Percentiles rank a stretch among this genome's conserved stretches.
Evolutionary conservation across 2,329 filamentous ascomycete genomes (phyloP).

Genomic region (Cladosporium sp.): DNA sequence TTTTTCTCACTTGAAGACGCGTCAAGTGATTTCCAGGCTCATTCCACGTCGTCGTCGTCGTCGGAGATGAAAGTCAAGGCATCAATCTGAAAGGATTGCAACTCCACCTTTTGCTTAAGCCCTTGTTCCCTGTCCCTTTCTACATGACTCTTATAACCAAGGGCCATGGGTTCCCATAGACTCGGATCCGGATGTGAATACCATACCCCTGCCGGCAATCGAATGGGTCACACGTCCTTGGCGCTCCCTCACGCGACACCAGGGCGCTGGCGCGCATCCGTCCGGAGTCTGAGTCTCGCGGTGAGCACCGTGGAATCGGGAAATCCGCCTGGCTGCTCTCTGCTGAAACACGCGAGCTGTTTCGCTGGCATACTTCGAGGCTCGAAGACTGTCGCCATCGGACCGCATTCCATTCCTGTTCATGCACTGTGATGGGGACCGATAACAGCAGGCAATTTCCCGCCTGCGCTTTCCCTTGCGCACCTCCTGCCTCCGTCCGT

Average conservation of each 20-base stretch:
- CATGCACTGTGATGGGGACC: background rate
- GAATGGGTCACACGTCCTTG: background rate
- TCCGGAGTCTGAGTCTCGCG: background rate
- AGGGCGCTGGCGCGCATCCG: background rate
- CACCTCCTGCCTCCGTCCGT: background rate
- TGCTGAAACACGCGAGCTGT: slow-evolving; percentile 5
- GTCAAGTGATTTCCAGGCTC: background rate
- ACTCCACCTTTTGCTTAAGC: background rate
- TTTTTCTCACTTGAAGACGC: background rate
- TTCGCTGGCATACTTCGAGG: background rate
- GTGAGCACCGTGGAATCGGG: background rate
- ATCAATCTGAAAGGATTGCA: background rate
- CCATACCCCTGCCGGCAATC: slow-evolving; percentile 6
- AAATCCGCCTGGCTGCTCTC: background rate
- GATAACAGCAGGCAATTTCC: background rate
- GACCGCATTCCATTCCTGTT: background rate
- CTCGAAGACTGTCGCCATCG: background rate
- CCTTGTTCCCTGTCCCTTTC: slow-evolving; percentile 1
- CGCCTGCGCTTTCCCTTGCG: background rate
- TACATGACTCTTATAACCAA: slow-evolving; percentile 8
- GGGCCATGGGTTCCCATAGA: background rate
- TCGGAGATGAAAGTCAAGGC: background rate
- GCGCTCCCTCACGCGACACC: background rate
- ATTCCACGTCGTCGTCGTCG: background rate
- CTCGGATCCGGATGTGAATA: background rate